A percentile compares a stretch with the other conserved stretches of the same genome.
phyloP scores from a whole-genome alignment of 2,329 filamentous ascomycete species.

The Sporothrix inflata region DNA sequence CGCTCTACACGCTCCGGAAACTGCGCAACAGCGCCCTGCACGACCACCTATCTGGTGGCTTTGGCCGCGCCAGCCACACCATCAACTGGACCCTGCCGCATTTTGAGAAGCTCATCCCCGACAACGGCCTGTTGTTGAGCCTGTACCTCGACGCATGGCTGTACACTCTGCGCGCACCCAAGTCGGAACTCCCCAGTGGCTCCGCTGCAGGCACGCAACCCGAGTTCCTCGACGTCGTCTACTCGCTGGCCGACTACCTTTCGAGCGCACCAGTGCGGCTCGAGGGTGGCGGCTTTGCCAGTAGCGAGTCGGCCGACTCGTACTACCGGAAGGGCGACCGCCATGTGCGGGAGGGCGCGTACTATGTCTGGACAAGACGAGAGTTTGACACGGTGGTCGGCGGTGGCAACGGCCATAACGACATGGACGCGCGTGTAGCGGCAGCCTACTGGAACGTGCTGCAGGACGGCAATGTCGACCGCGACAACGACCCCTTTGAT shows the following conservation, averaged over 20 bases:
- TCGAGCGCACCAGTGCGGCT: constrained; percentile 70
- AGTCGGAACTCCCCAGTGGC: neutral
- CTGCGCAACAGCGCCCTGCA: constrained; percentile 64
- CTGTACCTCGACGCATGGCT: constrained; percentile 88
- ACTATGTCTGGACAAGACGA: constrained; percentile 89
- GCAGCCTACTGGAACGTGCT: constrained; percentile 84
- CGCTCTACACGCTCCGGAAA: constrained; percentile 74
- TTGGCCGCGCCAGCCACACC: constrained; percentile 82
- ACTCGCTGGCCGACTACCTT: constrained; percentile 86
- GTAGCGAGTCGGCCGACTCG: constrained; percentile 90
- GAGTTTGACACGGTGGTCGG: constrained; percentile 77
- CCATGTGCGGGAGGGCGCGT: constrained; percentile 88
- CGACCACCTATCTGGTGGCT: constrained; percentile 61
- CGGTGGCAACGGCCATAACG: constrained; percentile 48
- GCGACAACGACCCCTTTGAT: constrained; percentile 83
- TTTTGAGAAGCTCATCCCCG: constrained; percentile 96
- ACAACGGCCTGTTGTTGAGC: constrained; percentile 83
- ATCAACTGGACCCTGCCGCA: constrained; percentile 91
- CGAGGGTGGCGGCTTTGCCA: constrained; percentile 74
- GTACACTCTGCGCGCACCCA: constrained; percentile 43
- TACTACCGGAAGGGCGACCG: constrained; percentile 71
- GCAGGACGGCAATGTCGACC: constrained; percentile 82
- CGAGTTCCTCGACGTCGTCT: constrained; percentile 76
- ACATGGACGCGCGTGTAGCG: constrained; percentile 70
- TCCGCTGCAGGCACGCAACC: constrained; percentile 44